Evolutionary conservation across 106 monocot genomes (phyloP).

Genomic region (Dendrobium officinale): DNA sequence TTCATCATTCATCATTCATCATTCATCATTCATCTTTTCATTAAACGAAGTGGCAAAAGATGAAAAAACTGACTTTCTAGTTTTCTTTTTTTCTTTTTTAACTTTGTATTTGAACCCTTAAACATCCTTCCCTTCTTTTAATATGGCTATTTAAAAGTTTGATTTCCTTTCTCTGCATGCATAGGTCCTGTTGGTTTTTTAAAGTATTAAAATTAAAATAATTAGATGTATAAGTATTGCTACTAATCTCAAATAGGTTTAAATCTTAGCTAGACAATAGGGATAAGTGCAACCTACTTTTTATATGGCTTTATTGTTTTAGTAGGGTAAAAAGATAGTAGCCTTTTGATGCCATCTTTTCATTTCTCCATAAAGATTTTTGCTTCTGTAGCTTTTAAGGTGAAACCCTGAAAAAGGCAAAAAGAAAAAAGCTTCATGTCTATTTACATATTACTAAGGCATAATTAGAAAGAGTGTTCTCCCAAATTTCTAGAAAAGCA

Average conservation of each 20-base stretch:
- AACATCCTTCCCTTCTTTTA: no score
- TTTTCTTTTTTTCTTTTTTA: not conserved
- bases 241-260: no score
- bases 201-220: no score
- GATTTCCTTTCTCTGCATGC: not conserved
- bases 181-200: not conserved
- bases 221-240: no score
- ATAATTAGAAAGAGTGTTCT: not conserved
- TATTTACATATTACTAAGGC: not conserved
- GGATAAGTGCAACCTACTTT: no score
- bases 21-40: not conserved
- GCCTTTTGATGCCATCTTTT: not conserved
- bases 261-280: no score
- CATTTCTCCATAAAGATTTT: not conserved
- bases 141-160: not conserved
- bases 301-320: no score
- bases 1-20: not conserved
- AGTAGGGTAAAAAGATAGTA: no score
- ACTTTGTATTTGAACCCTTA: not conserved
- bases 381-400: no score
- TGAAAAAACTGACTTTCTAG: not conserved
- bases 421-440: not conserved
- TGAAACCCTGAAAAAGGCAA: not conserved
- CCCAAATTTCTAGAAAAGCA: not conserved
- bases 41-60: not conserved